These are phyloP conservation scores for Golubevia sp. DNA, from an alignment of 1,284 basidiomycete species.

Conservation along the genomic window DNA sequence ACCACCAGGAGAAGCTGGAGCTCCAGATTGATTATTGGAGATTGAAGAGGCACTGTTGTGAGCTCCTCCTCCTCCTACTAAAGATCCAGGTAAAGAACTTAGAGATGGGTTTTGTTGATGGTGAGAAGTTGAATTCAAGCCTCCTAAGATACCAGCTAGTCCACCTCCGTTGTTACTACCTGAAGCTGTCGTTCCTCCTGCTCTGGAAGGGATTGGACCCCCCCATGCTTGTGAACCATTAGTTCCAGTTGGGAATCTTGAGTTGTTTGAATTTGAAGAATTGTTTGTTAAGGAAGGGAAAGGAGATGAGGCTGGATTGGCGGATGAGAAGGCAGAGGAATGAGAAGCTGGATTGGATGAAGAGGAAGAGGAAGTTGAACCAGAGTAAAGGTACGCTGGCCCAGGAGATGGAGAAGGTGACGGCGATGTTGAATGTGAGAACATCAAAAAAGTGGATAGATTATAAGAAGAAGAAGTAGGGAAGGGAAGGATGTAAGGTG, in stretches of 20 bases:
- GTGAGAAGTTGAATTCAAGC: background rate
- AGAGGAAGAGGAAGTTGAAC: slow-evolving; percentile 33
- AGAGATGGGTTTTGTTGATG: slow-evolving; percentile 51
- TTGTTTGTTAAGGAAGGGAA: slow-evolving; percentile 14
- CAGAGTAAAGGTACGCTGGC: slow-evolving; percentile 46
- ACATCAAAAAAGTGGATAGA: background rate
- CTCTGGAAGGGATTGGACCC: background rate
- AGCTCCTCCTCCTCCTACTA: too few species aligned
- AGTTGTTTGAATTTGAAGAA: slow-evolving; percentile 11
- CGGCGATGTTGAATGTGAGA: slow-evolving; percentile 38
- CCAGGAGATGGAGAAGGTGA: slow-evolving; percentile 48
- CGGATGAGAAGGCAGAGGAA: slow-evolving; percentile 16
- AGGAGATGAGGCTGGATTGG: background rate
- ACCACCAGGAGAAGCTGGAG: slow-evolving; percentile 45
- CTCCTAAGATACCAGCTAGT: background rate
- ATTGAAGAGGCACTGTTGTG: slow-evolving; percentile 28
- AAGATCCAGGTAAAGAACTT: slow-evolving; percentile 41
- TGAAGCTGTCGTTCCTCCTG: slow-evolving; percentile 9
- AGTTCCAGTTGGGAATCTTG: background rate
- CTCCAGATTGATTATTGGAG: slow-evolving; percentile 14
- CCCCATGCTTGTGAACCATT: background rate
- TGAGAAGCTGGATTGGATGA: slow-evolving; percentile 28
- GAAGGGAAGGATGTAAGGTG: background rate
- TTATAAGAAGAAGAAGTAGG: background rate
- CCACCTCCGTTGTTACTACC: slow-evolving; percentile 7